Evolutionary conservation across 805 yeast species (phyloP).

Genomic region (Lipomyces japonicus): DNA sequence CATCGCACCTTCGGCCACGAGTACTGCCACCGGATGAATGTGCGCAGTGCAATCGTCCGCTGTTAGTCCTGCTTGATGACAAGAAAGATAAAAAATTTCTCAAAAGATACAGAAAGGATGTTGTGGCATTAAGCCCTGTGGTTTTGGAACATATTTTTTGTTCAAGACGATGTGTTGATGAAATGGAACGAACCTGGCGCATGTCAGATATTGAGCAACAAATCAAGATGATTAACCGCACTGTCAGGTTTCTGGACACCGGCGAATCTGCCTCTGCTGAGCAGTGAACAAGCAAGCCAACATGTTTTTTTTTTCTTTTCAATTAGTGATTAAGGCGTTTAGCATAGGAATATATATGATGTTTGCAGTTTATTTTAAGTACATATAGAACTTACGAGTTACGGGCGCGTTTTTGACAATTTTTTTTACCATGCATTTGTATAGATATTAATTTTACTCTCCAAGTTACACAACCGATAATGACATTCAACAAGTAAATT

Average conservation of each 20-base stretch:
- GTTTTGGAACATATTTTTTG: slow-evolving; percentile 23
- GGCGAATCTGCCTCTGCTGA: no score
- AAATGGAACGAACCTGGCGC: slow-evolving; percentile 20
- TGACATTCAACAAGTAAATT: no score
- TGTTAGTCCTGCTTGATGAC: slow-evolving; percentile 3
- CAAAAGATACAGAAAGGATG: slow-evolving; percentile 12
- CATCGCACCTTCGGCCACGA: slow-evolving; percentile 15
- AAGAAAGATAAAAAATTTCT: neutral
- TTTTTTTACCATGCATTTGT: no score
- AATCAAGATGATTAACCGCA: slow-evolving; percentile 17
- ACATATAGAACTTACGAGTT: no score
- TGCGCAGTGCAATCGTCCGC: slow-evolving; percentile 12
- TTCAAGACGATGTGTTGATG: slow-evolving; percentile 16
- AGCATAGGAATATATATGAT: no score
- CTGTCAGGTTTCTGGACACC: slow-evolving; percentile 20
- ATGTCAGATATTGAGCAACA: slow-evolving; percentile 22
- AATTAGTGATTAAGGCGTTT: no score
- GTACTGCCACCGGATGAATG: slow-evolving; percentile 22
- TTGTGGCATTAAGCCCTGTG: slow-evolving; percentile 15
- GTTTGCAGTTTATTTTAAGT: no score
- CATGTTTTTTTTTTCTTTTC: no score
- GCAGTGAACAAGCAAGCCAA: no score
- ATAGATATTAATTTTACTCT: no score
- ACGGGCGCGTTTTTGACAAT: no score
- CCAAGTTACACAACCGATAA: no score